Conservation (phyloP, 1,284 basidiomycete genomes). For the Microbotryum scabiosae region DNA sequence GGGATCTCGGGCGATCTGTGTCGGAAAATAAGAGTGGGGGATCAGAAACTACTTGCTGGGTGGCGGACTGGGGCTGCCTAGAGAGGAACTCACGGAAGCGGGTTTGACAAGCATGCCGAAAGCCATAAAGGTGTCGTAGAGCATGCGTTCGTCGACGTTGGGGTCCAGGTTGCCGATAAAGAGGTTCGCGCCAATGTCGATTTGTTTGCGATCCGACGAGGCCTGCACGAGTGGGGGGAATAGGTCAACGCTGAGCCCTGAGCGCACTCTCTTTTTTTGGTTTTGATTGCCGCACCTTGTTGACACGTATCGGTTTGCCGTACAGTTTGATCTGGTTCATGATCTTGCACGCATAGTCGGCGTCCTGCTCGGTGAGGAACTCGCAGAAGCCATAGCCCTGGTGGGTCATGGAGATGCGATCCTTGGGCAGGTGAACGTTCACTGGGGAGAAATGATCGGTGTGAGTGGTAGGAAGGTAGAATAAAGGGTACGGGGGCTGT, state of each 20-base stretch:
- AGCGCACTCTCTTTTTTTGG: neutral
- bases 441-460: slow-evolving; percentile 47
- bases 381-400: slow-evolving; percentile 99
- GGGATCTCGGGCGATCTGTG: slow-evolving; percentile 81
- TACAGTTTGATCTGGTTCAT: slow-evolving; percentile 99
- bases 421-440: slow-evolving; percentile 98
- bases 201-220: slow-evolving; percentile 91
- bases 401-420: slow-evolving; percentile 93
- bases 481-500: slow-evolving; percentile 5
- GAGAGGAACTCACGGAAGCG: slow-evolving; percentile 62
- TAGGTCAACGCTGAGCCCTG: slow-evolving; percentile 10
- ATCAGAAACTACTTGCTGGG: neutral
- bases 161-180: slow-evolving; percentile 94
- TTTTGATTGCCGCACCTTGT: slow-evolving; percentile 56
- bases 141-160: slow-evolving; percentile 80
- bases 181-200: slow-evolving; percentile 94
- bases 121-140: slow-evolving; percentile 90
- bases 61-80: neutral
- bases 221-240: slow-evolving; percentile 48
- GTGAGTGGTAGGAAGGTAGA: neutral
- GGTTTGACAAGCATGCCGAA: slow-evolving; percentile 91
- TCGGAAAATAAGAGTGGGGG: neutral
- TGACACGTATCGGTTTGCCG: slow-evolving; percentile 96
- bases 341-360: slow-evolving; percentile 98
- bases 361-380: slow-evolving; percentile 94